Evolutionary conservation across 169 alveolate genomes (phyloP), one percentile per base, ranked within the genome.

Genomic region (Babesia bigemina): DNA sequence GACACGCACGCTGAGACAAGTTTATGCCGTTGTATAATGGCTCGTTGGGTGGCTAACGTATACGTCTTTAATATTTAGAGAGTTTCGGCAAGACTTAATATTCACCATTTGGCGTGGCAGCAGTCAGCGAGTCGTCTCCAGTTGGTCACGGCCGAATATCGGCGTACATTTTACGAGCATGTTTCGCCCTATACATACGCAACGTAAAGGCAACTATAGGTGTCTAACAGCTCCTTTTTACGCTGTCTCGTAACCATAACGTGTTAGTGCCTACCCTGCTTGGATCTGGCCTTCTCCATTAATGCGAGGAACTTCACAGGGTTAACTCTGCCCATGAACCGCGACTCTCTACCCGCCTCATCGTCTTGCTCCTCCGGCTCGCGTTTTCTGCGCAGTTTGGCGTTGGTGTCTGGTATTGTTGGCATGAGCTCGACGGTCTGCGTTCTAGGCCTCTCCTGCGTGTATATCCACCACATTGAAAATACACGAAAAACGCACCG

Each of bases 381-480:
- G 12, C 86, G 53, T 52, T 81, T 81, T 0, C 26, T 47, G 3
- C 88, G 53, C 45, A 58, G 70, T 48, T 56, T 57, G 47, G 69
- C 60, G 55, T 83, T 83, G 24, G 90, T 74, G 42, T 83, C 90
- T 22, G 86, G 85, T 12, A 83, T 44, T 16, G 90, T 74, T 28
- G 90, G 90, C 90, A 83, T 83, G 29, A 83, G 56, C 56, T 65
- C 86, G 10, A 74, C 26, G 19, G 76, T 69, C 39, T 74, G 85
- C 21, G 90, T 50, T 44, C 83, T 55, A 14, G 90, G 90, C 47
- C 59, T 75, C 45, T 83, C 90, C 90, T 83, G 67, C 36, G 24
- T 10, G 7, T 21, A 36, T 19, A 17, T 57, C 21, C 24, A 13
- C 19, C 10, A 55, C 14, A 26, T 55, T 0, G 10, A 12, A 6